Conservation (phyloP, 2,329 filamentous ascomycete genomes). For the Blastomyces silverae region DNA sequence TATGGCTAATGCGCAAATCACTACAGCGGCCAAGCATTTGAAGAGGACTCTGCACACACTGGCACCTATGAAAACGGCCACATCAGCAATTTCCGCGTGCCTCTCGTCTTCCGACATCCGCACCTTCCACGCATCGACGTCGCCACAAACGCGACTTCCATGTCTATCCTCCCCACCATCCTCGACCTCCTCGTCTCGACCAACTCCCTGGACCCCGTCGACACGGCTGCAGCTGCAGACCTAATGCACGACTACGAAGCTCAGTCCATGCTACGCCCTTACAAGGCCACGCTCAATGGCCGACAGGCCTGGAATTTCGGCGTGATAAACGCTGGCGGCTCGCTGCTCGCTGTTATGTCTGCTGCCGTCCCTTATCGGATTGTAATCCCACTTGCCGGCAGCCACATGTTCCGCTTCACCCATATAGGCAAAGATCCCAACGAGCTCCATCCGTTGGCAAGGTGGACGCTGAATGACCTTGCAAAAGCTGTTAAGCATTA, state of each 20-base stretch:
- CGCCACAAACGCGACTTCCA: slow-evolving; percentile 36
- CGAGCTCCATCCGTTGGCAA: slow-evolving; percentile 30
- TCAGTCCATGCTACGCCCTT: slow-evolving; percentile 43
- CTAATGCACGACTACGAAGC: slow-evolving; percentile 44
- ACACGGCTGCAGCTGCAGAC: slow-evolving; percentile 33
- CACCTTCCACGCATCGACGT: slow-evolving; percentile 39
- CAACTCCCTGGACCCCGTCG: slow-evolving; percentile 33
- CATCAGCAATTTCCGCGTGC: slow-evolving; percentile 41
- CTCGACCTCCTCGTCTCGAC: slow-evolving; percentile 42
- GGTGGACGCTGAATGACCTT: slow-evolving; percentile 30
- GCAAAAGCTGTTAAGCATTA: slow-evolving; percentile 24
- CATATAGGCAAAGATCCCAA: slow-evolving; percentile 32
- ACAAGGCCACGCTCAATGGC: slow-evolving; percentile 30
- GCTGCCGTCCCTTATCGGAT: slow-evolving; percentile 73
- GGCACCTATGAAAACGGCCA: slow-evolving; percentile 43
- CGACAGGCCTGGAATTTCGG: slow-evolving; percentile 33
- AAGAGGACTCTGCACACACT: slow-evolving; percentile 35
- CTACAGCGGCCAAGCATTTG: slow-evolving; percentile 38
- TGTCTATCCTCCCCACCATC: slow-evolving; percentile 43
- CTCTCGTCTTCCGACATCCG: slow-evolving; percentile 42
- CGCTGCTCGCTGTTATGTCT: slow-evolving; percentile 59
- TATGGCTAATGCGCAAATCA: not conserved
- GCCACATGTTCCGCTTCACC: slow-evolving; percentile 45
- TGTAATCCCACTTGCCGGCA: slow-evolving; percentile 74
- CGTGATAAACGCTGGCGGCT: slow-evolving; percentile 31